These are phyloP conservation scores for Fusarium sp. DNA, from an alignment of 2,329 filamentous ascomycete genomes.

Conservation along the genomic window DNA sequence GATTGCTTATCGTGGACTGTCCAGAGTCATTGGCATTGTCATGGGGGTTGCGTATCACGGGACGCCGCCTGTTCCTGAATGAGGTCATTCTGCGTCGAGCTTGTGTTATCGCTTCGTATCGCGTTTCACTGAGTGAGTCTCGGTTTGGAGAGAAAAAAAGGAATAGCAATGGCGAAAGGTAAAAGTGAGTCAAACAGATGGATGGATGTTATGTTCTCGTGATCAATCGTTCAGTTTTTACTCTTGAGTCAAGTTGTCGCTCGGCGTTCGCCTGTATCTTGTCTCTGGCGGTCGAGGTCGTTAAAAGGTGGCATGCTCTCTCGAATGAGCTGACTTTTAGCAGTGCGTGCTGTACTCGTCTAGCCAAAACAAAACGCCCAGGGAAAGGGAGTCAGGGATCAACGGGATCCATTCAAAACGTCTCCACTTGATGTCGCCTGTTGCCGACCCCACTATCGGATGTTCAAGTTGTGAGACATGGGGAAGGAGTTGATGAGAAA, in stretches of 20 bases:
- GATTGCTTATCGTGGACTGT: conserved; percentile 4
- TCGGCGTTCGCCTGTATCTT: neutral
- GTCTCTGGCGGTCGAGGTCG: conserved; percentile 27
- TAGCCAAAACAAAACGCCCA: conserved; percentile 16
- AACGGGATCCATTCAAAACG: conserved; percentile 37
- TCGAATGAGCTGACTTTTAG: conserved; percentile 39
- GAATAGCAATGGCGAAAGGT: neutral
- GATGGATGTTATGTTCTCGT: conserved; percentile 17
- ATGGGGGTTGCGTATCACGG: conserved; percentile 31
- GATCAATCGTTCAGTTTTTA: conserved; percentile 33
- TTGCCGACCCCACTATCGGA: conserved; percentile 47
- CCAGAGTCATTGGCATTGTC: conserved; percentile 6
- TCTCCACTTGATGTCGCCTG: conserved; percentile 46
- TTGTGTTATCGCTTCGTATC: conserved; percentile 16
- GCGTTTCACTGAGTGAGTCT: conserved; percentile 16
- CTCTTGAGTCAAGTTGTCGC: neutral
- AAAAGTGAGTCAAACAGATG: conserved; percentile 8
- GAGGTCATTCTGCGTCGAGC: conserved; percentile 26
- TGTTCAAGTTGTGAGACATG: conserved; percentile 43
- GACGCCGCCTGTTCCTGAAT: conserved; percentile 25
- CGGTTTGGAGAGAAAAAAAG: neutral
- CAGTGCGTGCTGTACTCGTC: neutral
- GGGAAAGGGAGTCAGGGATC: conserved; percentile 20
- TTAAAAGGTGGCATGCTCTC: conserved; percentile 44
- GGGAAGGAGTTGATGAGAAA: neutral